Conservation (phyloP, 2,329 filamentous ascomycete species). For the Coniochaeta ligniaria region DNA sequence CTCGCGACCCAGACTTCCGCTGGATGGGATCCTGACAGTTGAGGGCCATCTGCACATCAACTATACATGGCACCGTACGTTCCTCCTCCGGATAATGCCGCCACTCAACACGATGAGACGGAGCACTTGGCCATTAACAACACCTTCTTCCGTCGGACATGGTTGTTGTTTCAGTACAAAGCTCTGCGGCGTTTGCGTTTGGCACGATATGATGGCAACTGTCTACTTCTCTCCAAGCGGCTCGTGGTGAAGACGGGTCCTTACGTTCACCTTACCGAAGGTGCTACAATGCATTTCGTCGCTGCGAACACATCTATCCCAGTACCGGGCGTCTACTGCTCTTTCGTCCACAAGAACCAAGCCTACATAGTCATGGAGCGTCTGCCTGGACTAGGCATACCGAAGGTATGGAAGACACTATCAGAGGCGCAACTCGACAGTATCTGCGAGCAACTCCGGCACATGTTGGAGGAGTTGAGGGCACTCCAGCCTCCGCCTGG, state of each 20-base stretch:
- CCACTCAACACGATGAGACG: conserved; percentile 10
- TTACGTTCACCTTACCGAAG: conserved; percentile 6
- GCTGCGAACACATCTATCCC: conserved; percentile 33
- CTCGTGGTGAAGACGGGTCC: conserved; percentile 15
- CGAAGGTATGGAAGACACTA: conserved; percentile 7
- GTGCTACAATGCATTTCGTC: conserved; percentile 28
- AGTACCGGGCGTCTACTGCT: conserved; percentile 34
- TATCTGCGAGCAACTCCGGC: conserved; percentile 3
- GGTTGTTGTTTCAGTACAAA: conserved; percentile 18
- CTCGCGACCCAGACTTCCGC: too few relatives aligned
- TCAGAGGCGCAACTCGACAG: neutral
- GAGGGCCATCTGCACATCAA: neutral
- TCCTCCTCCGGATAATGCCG: neutral
- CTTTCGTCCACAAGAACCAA: conserved; percentile 29
- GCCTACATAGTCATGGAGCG: too few relatives aligned
- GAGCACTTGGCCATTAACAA: conserved; percentile 21
- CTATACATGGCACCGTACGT: neutral
- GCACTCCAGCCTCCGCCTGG: neutral
- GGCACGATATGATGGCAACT: conserved; percentile 14
- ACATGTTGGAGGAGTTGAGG: conserved; percentile 5
- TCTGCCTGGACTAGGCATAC: conserved; percentile 15
- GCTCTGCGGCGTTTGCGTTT: conserved; percentile 10
- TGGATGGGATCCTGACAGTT: too few relatives aligned
- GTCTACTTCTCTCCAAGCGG: conserved; percentile 18
- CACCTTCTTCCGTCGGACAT: conserved; percentile 16